Percentiles rank a stretch among this genome's conserved stretches.
These are phyloP conservation scores for Volvox reticuliferus DNA, from an alignment of 139 green algal genomes.

Conservation along the genomic window DNA sequence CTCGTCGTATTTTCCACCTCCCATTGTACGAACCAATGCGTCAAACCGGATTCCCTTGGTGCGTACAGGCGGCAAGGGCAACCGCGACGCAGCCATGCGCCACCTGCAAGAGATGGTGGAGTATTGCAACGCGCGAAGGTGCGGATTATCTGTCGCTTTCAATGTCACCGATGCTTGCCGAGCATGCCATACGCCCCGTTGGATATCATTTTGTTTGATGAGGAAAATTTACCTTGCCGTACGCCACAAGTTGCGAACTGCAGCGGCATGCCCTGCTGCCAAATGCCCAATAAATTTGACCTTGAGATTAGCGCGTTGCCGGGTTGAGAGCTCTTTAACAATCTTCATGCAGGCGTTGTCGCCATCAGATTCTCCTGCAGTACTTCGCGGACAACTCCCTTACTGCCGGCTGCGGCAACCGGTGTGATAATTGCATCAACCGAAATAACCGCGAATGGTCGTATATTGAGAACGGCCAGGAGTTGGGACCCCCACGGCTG, in stretches of 20 bases:
- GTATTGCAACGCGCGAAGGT: constrained; percentile 41
- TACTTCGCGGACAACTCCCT: constrained; percentile 41
- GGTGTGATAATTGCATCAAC: constrained; percentile 46
- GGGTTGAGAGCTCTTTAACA: no score
- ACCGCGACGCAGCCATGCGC: constrained; percentile 27
- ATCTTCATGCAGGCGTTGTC: constrained; percentile 4
- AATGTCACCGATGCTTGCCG: no score
- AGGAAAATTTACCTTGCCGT: no score
- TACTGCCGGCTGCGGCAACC: neutral
- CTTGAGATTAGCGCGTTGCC: no score
- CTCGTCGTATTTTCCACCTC: no score
- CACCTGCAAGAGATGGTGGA: constrained; percentile 41
- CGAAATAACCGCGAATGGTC: constrained; percentile 20
- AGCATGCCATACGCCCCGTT: no score
- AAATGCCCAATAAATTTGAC: no score
- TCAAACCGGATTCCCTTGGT: neutral
- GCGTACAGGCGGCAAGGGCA: neutral
- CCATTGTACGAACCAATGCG: no score
- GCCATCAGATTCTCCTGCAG: constrained; percentile 14
- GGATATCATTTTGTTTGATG: no score
- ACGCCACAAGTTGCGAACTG: no score
- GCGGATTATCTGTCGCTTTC: neutral
- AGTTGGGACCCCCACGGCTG: constrained; percentile 5
- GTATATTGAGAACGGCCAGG: constrained; percentile 25
- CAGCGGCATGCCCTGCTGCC: no score